Evolutionary conservation across 2,329 filamentous ascomycete genomes (phyloP).

Genomic region (Thielaviopsis cerberus): DNA sequence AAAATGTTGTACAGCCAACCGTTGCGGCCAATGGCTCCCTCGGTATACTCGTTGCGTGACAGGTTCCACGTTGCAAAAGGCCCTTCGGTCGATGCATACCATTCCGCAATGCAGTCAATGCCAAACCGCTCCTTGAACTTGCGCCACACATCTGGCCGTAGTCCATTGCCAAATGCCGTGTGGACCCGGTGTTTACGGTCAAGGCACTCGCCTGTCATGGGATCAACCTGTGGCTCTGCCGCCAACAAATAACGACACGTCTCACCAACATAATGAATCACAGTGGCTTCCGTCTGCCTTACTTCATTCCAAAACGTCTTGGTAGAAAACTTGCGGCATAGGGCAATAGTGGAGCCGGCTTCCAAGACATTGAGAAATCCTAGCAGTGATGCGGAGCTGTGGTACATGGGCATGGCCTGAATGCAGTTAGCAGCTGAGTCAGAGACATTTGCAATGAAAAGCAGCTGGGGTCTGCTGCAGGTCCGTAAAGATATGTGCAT

Average conservation of each 20-base stretch:
- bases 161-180: slow-evolving; percentile 64
- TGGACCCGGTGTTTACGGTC: slow-evolving; percentile 59
- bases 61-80: slow-evolving; percentile 53
- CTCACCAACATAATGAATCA: slow-evolving; percentile 77
- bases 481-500: not conserved
- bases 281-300: slow-evolving; percentile 49
- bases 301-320: slow-evolving; percentile 61
- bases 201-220: slow-evolving; percentile 44
- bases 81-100: slow-evolving; percentile 65
- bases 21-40: slow-evolving; percentile 61
- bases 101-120: slow-evolving; percentile 55
- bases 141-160: slow-evolving; percentile 74
- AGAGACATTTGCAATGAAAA: not conserved
- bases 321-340: slow-evolving; percentile 64
- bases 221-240: slow-evolving; percentile 42
- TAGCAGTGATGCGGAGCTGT: slow-evolving; percentile 58
- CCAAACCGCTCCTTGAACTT: slow-evolving; percentile 65
- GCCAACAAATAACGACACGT: slow-evolving; percentile 67
- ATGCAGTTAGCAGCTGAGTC: slow-evolving; percentile 2
- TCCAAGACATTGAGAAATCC: slow-evolving; percentile 44
- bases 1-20: slow-evolving; percentile 43
- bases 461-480: not conserved
- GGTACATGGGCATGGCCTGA: slow-evolving; percentile 75
- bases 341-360: slow-evolving; percentile 44
- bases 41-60: slow-evolving; percentile 50